These are phyloP conservation scores for Hypoxylon trugodes DNA, from an alignment of 495 filamentous ascomycete genomes.

Conservation along the genomic window DNA sequence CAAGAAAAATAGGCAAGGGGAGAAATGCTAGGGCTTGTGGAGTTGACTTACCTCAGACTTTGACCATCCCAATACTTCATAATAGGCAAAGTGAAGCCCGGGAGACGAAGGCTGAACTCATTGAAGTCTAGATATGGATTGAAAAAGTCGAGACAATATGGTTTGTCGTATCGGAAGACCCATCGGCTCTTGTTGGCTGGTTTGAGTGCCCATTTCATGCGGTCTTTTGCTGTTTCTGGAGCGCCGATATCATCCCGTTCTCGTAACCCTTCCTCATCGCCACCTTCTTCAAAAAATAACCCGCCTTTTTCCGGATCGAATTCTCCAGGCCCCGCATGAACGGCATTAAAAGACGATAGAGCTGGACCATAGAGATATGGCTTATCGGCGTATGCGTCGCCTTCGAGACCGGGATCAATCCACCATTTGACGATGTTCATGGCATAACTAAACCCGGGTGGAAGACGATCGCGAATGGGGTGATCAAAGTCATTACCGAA, in stretches of 20 bases:
- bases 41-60: slow-evolving; percentile 52
- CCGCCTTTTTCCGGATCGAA: slow-evolving; percentile 53
- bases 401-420: slow-evolving; percentile 87
- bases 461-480: slow-evolving; percentile 84
- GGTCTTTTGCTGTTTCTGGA: slow-evolving; percentile 60
- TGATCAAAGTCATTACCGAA: slow-evolving; percentile 95
- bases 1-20: too few relatives aligned
- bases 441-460: slow-evolving; percentile 81
- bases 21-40: background rate
- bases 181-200: slow-evolving; percentile 58
- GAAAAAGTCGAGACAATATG: slow-evolving; percentile 84
- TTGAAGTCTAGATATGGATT: slow-evolving; percentile 89
- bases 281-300: slow-evolving; percentile 73
- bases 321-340: slow-evolving; percentile 68
- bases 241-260: slow-evolving; percentile 57
- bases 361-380: slow-evolving; percentile 86
- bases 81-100: slow-evolving; percentile 79
- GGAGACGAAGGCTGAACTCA: slow-evolving; percentile 81
- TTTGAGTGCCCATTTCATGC: slow-evolving; percentile 71
- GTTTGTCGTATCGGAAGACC: slow-evolving; percentile 58
- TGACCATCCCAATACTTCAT: slow-evolving; percentile 85
- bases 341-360: slow-evolving; percentile 74
- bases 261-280: slow-evolving; percentile 64
- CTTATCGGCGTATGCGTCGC: slow-evolving; percentile 84
- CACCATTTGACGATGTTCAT: slow-evolving; percentile 84